A percentile compares a stretch with the other conserved stretches of the same genome.
Evolutionary conservation across 352 stramenopile species (phyloP).

Genomic region (Globisporangium ultimum): DNA sequence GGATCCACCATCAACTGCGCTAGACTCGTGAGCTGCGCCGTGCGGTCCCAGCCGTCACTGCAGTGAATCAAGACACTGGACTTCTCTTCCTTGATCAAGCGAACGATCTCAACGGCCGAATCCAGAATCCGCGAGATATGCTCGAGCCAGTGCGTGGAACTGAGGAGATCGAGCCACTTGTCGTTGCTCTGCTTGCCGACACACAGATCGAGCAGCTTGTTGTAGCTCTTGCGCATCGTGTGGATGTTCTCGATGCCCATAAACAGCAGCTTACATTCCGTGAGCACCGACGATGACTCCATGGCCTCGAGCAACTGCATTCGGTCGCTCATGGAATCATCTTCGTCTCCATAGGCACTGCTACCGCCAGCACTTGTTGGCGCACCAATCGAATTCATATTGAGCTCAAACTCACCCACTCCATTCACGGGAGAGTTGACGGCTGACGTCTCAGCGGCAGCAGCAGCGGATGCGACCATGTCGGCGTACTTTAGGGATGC

Average conservation of each 20-base stretch:
- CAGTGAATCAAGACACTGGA: constrained; percentile 97
- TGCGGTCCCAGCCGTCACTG: constrained; percentile 98
- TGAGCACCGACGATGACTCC: constrained; percentile 58
- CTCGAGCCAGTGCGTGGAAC: constrained; percentile 69
- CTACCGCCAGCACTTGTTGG: constrained; percentile 1
- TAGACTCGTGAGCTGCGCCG: constrained; percentile 81
- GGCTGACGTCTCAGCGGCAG: constrained; percentile 16
- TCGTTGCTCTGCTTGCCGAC: constrained; percentile 61
- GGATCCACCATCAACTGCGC: constrained; percentile 88
- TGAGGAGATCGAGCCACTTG: constrained; percentile 81
- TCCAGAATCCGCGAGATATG: constrained; percentile 78
- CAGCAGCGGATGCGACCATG: constrained; percentile 38
- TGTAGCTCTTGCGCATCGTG: constrained; percentile 85
- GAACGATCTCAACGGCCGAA: constrained; percentile 80
- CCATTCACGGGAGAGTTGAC: constrained; percentile 14
- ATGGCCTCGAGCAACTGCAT: constrained; percentile 36
- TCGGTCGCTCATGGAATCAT: constrained; percentile 14
- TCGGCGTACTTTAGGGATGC: constrained; percentile 63
- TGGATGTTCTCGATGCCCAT: constrained; percentile 94
- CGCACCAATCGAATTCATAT: constrained; percentile 7
- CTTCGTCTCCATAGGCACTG: constrained; percentile 23
- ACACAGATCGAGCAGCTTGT: constrained; percentile 65
- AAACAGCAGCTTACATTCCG: constrained; percentile 84
- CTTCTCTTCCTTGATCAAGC: constrained; percentile 72
- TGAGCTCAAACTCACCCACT: constrained; percentile 5